A percentile compares a stretch with the other conserved stretches of the same genome.
These are phyloP conservation scores for Boletus mariae DNA, from an alignment of 1,284 basidiomycete genomes.

Conservation along the genomic window DNA sequence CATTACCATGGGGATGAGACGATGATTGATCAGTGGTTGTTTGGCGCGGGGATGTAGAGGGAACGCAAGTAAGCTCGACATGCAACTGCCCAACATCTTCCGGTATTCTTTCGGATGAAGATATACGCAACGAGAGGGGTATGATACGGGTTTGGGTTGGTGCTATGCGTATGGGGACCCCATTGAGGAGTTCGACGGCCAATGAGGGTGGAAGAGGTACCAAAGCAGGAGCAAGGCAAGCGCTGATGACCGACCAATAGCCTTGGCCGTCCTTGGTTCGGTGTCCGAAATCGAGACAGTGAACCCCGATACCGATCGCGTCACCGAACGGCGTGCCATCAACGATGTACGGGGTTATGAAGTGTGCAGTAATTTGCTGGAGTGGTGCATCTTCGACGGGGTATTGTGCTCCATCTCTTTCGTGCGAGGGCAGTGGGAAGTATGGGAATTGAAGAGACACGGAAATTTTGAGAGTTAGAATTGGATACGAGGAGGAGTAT, in stretches of 20 bases:
- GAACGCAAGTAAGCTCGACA: slow-evolving; percentile 35
- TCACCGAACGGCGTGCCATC: slow-evolving; percentile 66
- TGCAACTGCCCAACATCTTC: slow-evolving; percentile 32
- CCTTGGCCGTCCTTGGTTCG: neutral
- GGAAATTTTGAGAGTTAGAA: slow-evolving; percentile 47
- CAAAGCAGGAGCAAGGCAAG: slow-evolving; percentile 4
- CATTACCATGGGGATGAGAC: neutral
- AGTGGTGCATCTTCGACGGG: slow-evolving; percentile 22
- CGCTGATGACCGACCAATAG: slow-evolving; percentile 20
- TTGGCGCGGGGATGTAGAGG: slow-evolving; percentile 12
- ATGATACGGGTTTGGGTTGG: slow-evolving; percentile 60
- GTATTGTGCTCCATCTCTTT: neutral
- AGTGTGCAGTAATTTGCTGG: slow-evolving; percentile 45
- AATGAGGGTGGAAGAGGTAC: slow-evolving; percentile 23
- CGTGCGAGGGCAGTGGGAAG: slow-evolving; percentile 3
- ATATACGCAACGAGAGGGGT: slow-evolving; percentile 47
- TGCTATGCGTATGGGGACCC: slow-evolving; percentile 41
- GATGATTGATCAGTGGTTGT: neutral
- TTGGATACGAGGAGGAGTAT: slow-evolving; percentile 42
- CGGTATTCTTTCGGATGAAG: slow-evolving; percentile 25
- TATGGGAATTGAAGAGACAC: slow-evolving; percentile 40
- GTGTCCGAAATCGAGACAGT: slow-evolving; percentile 36
- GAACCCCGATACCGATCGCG: slow-evolving; percentile 59
- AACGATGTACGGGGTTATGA: slow-evolving; percentile 61
- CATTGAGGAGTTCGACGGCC: slow-evolving; percentile 35